phyloP scores from a whole-genome alignment of 441 rosid genomes.

The Hura crepitans region DNA sequence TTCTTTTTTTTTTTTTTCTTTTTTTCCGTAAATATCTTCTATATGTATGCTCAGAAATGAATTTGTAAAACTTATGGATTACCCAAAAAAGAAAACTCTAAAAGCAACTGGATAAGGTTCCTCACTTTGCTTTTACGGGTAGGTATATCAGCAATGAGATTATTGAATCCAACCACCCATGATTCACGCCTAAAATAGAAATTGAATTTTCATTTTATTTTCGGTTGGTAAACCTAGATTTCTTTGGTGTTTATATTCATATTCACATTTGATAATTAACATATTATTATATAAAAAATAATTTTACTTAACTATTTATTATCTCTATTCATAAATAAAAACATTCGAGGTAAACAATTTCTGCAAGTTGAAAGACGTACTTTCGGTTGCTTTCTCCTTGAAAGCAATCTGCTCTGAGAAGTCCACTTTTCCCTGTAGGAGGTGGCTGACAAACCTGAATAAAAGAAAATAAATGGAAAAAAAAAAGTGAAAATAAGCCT shows the following conservation, averaged over 20 bases:
- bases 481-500: not conserved
- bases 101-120: not conserved
- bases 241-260: too few relatives aligned
- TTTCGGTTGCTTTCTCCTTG: constrained; percentile 39
- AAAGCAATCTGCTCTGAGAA: constrained; percentile 54
- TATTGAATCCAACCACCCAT: constrained; percentile 11
- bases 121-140: not conserved
- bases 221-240: too few relatives aligned
- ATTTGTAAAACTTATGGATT: not conserved
- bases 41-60: too few relatives aligned
- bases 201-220: constrained; percentile 8
- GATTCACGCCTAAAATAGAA: constrained; percentile 8
- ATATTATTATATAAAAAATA: too few relatives aligned
- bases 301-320: not conserved
- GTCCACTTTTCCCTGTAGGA: constrained; percentile 59
- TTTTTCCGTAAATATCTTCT: too few relatives aligned
- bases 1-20: not conserved
- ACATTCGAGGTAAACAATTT: not conserved
- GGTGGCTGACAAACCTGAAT: constrained; percentile 56
- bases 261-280: too few relatives aligned
- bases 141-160: not conserved
- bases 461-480: not conserved
- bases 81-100: not conserved
- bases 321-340: too few relatives aligned
- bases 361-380: constrained; percentile 23